Percentiles rank a stretch among this genome's conserved stretches.
phyloP scores from a whole-genome alignment of 306 rosid species.

The Pyrus pyrifolia region DNA sequence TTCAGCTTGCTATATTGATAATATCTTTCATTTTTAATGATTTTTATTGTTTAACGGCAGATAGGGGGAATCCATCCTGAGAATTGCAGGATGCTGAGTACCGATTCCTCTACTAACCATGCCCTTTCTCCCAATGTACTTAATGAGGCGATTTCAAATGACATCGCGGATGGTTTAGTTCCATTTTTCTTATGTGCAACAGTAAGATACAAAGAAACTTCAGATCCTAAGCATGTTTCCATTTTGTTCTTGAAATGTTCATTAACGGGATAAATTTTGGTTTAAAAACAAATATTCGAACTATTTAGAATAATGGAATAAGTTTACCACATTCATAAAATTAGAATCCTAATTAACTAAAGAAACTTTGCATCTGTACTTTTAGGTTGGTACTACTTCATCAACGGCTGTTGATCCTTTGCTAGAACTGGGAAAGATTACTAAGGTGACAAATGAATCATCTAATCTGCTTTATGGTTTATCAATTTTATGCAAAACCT shows the following conservation, averaged over 20 bases:
- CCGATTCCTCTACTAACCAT: slow-evolving; percentile 61
- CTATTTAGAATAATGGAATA: not conserved
- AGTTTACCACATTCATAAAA: not conserved
- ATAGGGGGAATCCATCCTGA: slow-evolving; percentile 78
- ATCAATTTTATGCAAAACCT: not conserved
- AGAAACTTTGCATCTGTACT: slow-evolving; percentile 7
- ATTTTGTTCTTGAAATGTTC: not conserved
- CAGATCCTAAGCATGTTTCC: slow-evolving; percentile 6
- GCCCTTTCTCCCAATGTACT: slow-evolving; percentile 68
- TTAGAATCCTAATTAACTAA: slow-evolving; percentile 4
- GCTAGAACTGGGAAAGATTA: slow-evolving; percentile 50
- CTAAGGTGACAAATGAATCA: slow-evolving; percentile 42
- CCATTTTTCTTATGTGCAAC: slow-evolving; percentile 93
- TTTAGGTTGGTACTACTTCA: slow-evolving; percentile 92
- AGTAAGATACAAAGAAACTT: slow-evolving; percentile 38
- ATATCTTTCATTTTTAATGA: not conserved
- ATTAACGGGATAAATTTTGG: not conserved
- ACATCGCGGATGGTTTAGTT: slow-evolving; percentile 53
- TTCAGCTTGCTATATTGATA: not conserved
- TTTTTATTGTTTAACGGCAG: slow-evolving; percentile 36
- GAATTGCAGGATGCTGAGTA: slow-evolving; percentile 68
- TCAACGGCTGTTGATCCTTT: slow-evolving; percentile 93
- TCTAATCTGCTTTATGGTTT: too few relatives aligned
- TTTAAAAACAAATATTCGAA: not conserved
- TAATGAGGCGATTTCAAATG: slow-evolving; percentile 58